These are phyloP conservation scores for Micractinium conductrix DNA, from an alignment of 139 green algal genomes.

Conservation along the genomic window DNA sequence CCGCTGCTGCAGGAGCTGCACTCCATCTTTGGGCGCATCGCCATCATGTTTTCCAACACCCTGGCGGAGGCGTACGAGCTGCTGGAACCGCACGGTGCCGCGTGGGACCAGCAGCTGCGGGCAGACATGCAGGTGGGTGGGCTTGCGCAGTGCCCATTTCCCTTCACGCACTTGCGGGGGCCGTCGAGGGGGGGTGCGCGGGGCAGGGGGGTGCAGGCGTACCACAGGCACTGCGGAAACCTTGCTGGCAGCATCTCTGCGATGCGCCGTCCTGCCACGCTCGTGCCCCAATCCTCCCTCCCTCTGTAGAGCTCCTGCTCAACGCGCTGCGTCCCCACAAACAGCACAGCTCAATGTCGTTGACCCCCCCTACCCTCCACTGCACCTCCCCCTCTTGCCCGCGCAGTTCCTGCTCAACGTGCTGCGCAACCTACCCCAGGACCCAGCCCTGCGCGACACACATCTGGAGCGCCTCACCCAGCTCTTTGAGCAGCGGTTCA, in stretches of 20 bases:
- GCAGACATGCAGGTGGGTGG: conserved; percentile 13
- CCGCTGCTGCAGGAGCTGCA: no score
- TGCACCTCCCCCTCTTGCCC: not conserved
- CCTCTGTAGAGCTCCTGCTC: not conserved
- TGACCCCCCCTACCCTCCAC: no score
- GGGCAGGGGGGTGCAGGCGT: no score
- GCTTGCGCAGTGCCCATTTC: no score
- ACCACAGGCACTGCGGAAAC: no score
- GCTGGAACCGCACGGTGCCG: conserved; percentile 41
- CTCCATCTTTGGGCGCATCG: conserved; percentile 83
- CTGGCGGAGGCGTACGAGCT: conserved; percentile 65
- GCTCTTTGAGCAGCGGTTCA: conserved; percentile 10
- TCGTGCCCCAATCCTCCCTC: not conserved
- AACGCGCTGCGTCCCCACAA: no score
- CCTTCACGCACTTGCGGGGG: no score
- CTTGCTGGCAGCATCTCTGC: no score
- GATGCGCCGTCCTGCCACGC: no score
- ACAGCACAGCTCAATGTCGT: no score
- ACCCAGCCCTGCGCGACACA: not conserved
- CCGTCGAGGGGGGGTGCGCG: no score
- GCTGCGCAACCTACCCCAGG: conserved; percentile 28
- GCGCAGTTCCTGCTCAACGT: conserved; percentile 29
- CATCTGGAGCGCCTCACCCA: conserved; percentile 25
- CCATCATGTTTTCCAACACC: conserved; percentile 61
- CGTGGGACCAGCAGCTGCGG: conserved; percentile 32